Conservation (phyloP, 352 stramenopile genomes). For the Blastocystis sp. region DNA sequence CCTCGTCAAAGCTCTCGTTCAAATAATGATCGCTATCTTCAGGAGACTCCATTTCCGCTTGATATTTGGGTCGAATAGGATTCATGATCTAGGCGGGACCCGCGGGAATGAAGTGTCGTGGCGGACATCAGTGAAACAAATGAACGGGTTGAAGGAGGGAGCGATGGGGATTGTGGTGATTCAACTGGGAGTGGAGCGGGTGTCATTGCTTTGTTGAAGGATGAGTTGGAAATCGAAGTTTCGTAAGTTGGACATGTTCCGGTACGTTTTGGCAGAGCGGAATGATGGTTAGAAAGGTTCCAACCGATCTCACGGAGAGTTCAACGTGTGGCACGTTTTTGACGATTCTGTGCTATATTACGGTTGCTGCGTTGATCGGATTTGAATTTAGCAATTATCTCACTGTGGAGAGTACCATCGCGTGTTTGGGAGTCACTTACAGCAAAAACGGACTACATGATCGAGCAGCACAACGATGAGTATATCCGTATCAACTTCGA, state of each 20-base stretch:
- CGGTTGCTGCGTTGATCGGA: not conserved
- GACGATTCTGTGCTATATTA: conserved; percentile 24
- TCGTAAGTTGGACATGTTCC: conserved; percentile 49
- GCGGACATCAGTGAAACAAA: too few species aligned
- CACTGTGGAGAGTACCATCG: not conserved
- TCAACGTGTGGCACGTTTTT: conserved; percentile 41
- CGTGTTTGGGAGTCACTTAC: not conserved
- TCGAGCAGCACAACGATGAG: conserved; percentile 45
- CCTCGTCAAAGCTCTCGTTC: not conserved
- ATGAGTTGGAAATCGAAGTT: not conserved
- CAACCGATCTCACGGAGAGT: conserved; percentile 28
- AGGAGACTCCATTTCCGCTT: not conserved
- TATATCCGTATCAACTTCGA: conserved; percentile 48
- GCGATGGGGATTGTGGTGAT: too few species aligned
- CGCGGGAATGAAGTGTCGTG: not conserved
- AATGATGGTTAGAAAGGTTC: conserved; percentile 3
- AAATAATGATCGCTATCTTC: not conserved
- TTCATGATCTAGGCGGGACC: not conserved
- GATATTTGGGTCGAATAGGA: not conserved
- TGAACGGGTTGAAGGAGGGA: not conserved
- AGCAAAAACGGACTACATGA: conserved; percentile 35
- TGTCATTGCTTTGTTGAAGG: not conserved
- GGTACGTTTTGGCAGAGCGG: not conserved
- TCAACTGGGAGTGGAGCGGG: not conserved
- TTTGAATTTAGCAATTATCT: conserved; percentile 44